Base-by-base conservation (phyloP, 225 moss, liverwort and hornwort species). In the Pseudisothecium myosuroides region DNA sequence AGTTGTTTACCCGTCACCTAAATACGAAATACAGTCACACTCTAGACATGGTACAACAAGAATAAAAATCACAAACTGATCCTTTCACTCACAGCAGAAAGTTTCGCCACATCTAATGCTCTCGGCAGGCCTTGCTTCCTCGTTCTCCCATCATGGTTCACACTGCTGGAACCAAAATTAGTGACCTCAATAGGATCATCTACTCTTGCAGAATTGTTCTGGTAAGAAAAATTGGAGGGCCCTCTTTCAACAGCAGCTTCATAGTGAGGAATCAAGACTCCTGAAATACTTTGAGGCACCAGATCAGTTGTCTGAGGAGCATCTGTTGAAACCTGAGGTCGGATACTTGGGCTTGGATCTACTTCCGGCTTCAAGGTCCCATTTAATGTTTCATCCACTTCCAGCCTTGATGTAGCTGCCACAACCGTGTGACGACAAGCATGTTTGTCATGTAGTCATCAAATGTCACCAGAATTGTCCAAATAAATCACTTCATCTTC, bases 11-110 rank as follows among this genome's bases (percentile, higher is more conserved):
- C 76, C 76, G 54, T 49, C 9, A 43, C 28, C 76, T 21, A 77
- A 54, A 77, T 49, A 77, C 71, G 77, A 61, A 54, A 47, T 49
- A 71, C 13, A 32, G 63, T 77, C 47, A 49, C 43, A 82, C 69
- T 67, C 54, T 59, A 59, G 77, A 63, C 73, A 88, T 74, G 11
- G 15, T 61, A 50, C 47, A 58, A 37, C 83, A 83, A 83, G 61
- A 45, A 50, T 45, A 76, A 82, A 49, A 76, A 69, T 45, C 55
- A 55, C n/a, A 65, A 84, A 76, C 32, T 49, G n/a, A 80, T 67
- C 49, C 76, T 67, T 85, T 58, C 82, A 91, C 88, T 76, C 83
- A 94, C 94, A 90, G 91, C 84, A 86, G 93, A 88, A 77, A 79
- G 82, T 88, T 90, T 88, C 50, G 87, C 59, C 55, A 59, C 65